Percentiles rank a stretch among this genome's conserved stretches.
phyloP scores from a whole-genome alignment of 2,329 filamentous ascomycete species.

The Diaporthe longicolla region DNA sequence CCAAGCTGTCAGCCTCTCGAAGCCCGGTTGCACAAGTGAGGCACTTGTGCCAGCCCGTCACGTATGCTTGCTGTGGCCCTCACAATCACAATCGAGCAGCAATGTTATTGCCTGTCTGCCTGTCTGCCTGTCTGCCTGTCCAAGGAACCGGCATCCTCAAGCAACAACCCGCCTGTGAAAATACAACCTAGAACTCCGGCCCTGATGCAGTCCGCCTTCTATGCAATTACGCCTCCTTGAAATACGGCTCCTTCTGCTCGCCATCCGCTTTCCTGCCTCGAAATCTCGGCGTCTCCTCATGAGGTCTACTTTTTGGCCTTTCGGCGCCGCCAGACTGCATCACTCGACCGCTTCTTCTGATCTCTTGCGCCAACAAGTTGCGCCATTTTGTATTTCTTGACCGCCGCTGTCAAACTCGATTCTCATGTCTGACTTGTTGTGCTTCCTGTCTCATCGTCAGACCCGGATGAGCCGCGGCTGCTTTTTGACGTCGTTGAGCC shows the following conservation, averaged over 20 bases:
- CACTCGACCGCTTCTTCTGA: too few species aligned
- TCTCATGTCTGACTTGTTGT: neutral
- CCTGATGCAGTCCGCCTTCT: neutral
- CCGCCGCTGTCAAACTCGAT: neutral
- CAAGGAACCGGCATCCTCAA: neutral
- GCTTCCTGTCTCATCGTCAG: neutral
- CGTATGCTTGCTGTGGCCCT: neutral
- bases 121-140: too few species aligned
- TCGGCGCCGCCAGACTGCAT: too few species aligned
- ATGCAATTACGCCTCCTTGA: neutral
- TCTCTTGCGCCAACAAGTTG: neutral
- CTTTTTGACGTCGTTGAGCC: slow-evolving; percentile 21
- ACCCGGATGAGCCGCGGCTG: slow-evolving; percentile 6
- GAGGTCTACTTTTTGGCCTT: neutral
- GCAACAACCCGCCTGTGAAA: neutral
- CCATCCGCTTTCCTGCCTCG: neutral
- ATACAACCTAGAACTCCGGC: slow-evolving; percentile 6
- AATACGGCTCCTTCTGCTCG: neutral
- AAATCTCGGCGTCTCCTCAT: neutral
- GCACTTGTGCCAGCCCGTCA: neutral
- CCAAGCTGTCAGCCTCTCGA: neutral
- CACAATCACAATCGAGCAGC: neutral
- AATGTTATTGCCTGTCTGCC: neutral
- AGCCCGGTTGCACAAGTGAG: neutral
- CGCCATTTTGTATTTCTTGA: neutral